Conservation (phyloP, 495 filamentous ascomycete genomes). For the Tuber magnatum region DNA sequence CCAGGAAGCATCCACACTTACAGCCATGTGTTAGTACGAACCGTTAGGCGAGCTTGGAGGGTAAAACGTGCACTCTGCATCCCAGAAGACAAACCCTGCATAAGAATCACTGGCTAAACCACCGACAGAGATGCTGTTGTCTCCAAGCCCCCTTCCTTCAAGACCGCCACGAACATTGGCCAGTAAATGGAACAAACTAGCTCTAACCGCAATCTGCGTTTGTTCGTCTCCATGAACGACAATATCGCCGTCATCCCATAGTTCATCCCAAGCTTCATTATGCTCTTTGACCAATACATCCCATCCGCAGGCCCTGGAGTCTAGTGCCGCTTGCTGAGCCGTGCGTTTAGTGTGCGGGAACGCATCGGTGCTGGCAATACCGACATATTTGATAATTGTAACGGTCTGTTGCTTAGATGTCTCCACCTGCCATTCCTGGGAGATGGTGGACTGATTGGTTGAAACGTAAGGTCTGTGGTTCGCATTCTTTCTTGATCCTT, state of each 20-base stretch:
- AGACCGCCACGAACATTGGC: conserved; percentile 50
- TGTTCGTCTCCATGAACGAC: conserved; percentile 57
- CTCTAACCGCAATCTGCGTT: conserved; percentile 58
- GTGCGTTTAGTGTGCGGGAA: conserved; percentile 43
- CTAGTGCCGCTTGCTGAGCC: conserved; percentile 45
- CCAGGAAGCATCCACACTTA: conserved; percentile 56
- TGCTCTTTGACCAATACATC: conserved; percentile 44
- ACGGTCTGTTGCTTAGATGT: conserved; percentile 43
- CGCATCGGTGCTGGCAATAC: conserved; percentile 51
- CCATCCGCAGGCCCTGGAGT: conserved; percentile 45
- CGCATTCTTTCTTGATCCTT: conserved; percentile 41
- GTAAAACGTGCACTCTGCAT: conserved; percentile 46
- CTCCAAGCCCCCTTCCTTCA: conserved; percentile 47
- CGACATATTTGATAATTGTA: conserved; percentile 50
- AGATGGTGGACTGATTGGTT: conserved; percentile 48
- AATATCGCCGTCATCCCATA: conserved; percentile 52
- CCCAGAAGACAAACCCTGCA: conserved; percentile 54
- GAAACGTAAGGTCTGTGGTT: conserved; percentile 40
- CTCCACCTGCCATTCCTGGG: conserved; percentile 47
- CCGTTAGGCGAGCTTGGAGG: background rate
- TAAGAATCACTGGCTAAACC: conserved; percentile 53
- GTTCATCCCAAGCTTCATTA: conserved; percentile 45
- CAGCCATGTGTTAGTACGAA: conserved; percentile 1
- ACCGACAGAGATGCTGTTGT: conserved; percentile 52
- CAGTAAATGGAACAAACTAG: conserved; percentile 62